A percentile compares a stretch with the other conserved stretches of the same genome.
phyloP scores from a whole-genome alignment of 345 rosid species.

The Odontarrhena argentea region DNA sequence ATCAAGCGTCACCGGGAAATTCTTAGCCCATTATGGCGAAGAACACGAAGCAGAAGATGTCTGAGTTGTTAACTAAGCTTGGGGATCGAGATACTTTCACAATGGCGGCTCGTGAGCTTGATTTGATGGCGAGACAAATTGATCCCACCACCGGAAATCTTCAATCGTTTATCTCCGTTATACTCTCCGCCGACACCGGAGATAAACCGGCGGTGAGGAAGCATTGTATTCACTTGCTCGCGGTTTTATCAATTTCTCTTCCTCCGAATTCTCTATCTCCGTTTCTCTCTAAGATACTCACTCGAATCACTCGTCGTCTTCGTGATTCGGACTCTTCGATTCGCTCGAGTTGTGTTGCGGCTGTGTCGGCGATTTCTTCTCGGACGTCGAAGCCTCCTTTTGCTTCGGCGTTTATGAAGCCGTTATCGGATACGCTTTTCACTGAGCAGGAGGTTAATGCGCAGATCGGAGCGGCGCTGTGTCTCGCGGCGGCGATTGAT shows the following conservation, averaged over 20 bases:
- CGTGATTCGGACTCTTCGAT: constrained; percentile 80
- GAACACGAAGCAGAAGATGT: constrained; percentile 55
- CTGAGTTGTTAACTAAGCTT: constrained; percentile 64
- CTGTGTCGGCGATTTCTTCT: constrained; percentile 65
- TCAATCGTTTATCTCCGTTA: constrained; percentile 64
- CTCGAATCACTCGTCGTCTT: constrained; percentile 65
- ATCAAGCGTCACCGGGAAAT: constrained; percentile 4
- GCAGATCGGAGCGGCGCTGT: constrained; percentile 82
- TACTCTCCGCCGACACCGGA: constrained; percentile 69
- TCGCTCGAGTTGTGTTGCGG: constrained; percentile 66
- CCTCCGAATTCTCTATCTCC: constrained; percentile 58
- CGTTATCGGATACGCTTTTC: constrained; percentile 73
- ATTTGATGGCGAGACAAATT: constrained; percentile 59
- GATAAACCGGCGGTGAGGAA: constrained; percentile 74
- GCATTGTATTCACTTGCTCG: constrained; percentile 69
- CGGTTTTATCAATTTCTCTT: constrained; percentile 58
- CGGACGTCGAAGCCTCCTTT: constrained; percentile 60
- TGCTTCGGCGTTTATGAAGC: constrained; percentile 62
- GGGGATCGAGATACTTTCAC: constrained; percentile 85
- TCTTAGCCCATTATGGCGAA: constrained; percentile 48
- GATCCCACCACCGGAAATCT: constrained; percentile 54
- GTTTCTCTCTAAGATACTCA: constrained; percentile 66
- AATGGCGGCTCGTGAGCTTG: constrained; percentile 71
- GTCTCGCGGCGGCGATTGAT: constrained; percentile 82
- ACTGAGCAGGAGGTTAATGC: constrained; percentile 83